phyloP scores from a whole-genome alignment of 2,329 filamentous ascomycete genomes.

The Raffaelea arxii region DNA sequence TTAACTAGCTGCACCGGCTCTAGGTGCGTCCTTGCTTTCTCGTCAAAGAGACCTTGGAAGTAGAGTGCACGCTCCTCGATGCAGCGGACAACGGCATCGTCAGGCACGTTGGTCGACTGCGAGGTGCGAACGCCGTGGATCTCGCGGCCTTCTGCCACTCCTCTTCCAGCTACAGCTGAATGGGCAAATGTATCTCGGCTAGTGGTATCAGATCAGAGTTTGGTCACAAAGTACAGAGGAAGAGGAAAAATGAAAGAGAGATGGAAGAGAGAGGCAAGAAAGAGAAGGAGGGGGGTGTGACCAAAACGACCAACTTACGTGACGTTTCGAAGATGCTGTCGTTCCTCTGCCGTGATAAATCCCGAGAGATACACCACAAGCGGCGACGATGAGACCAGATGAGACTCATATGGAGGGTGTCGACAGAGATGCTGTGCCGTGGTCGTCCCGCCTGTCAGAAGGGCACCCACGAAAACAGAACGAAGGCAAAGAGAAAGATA shows the following conservation, averaged over 20 bases:
- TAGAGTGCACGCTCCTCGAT: constrained; percentile 35
- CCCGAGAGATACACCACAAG: constrained; percentile 38
- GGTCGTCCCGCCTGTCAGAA: neutral
- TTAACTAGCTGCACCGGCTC: constrained; percentile 39
- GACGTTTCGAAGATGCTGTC: constrained; percentile 29
- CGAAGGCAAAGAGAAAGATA: neutral
- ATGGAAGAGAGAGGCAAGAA: neutral
- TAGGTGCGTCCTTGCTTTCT: constrained; percentile 25
- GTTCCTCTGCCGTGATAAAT: constrained; percentile 33
- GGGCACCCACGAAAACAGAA: neutral
- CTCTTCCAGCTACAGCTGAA: constrained; percentile 25
- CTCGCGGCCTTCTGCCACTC: constrained; percentile 18
- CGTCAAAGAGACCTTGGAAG: constrained; percentile 31
- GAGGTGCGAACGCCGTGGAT: constrained; percentile 31
- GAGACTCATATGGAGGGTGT: constrained; percentile 27
- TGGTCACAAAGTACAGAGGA: neutral
- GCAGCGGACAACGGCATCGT: constrained; percentile 33
- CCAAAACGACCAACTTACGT: constrained; percentile 25
- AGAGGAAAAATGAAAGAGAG: neutral
- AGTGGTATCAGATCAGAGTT: neutral
- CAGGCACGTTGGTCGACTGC: constrained; percentile 33
- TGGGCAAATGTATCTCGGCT: constrained; percentile 33
- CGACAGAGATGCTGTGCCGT: constrained; percentile 7
- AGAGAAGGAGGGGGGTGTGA: neutral
- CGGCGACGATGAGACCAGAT: constrained; percentile 36